Evolutionary conservation across 106 monocot species (phyloP).

Genomic region (Allium sativum): DNA sequence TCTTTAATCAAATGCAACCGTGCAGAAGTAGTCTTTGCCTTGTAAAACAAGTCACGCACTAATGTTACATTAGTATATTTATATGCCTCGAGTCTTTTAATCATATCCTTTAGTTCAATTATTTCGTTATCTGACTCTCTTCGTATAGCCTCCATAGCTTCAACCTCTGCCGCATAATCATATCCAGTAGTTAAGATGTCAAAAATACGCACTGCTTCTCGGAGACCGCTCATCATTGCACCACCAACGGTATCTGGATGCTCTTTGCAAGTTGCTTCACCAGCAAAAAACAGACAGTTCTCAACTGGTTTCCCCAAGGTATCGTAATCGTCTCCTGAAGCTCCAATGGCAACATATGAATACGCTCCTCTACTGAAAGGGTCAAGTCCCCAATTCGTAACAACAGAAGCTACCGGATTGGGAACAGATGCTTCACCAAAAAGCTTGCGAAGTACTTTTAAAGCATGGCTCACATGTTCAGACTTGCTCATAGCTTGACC

Average conservation of each 20-base stretch:
- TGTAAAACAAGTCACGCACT: conserved; percentile 68
- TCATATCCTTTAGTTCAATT: conserved; percentile 73
- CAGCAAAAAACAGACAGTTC: conserved; percentile 94
- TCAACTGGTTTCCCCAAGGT: conserved; percentile 75
- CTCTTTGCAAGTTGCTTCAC: conserved; percentile 99
- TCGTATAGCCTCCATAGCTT: conserved; percentile 62
- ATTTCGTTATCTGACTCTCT: conserved; percentile 55
- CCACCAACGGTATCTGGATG: conserved; percentile 99
- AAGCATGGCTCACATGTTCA: conserved; percentile 79
- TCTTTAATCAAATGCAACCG: conserved; percentile 83
- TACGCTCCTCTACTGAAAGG: conserved; percentile 91
- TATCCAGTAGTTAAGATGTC: conserved; percentile 63
- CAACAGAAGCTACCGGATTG: conserved; percentile 82
- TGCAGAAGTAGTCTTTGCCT: conserved; percentile 75
- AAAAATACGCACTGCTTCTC: conserved; percentile 91
- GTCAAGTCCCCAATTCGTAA: conserved; percentile 94
- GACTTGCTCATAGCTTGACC: conserved; percentile 39
- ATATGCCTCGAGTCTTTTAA: conserved; percentile 66
- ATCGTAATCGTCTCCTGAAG: conserved; percentile 94
- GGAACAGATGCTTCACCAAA: conserved; percentile 83
- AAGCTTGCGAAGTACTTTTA: conserved; percentile 68
- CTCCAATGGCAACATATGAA: conserved; percentile 90
- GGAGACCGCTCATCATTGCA: conserved; percentile 96
- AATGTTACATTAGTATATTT: conserved; percentile 41
- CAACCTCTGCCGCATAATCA: conserved; percentile 72